Evolutionary conservation across 352 stramenopile genomes (phyloP), one percentile per base, ranked within the genome.

Genomic region (Pythium aphanidermatum): DNA sequence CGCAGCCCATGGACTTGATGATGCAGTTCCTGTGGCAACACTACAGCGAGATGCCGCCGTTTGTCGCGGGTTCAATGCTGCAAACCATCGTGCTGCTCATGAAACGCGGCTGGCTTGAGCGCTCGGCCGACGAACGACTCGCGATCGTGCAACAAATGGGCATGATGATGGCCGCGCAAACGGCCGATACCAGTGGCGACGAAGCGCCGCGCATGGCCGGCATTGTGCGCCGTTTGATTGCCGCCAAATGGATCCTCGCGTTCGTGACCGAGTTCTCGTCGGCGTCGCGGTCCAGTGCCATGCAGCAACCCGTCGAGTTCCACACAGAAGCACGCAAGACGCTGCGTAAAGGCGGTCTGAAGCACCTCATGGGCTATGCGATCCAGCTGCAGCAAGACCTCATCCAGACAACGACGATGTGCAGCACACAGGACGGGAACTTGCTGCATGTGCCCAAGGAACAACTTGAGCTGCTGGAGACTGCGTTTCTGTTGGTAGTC

Each of bases 191-290:
- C 4, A 37, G 45, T 17, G 55, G 59, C 24, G 20, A n/a, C 6
- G 44, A 26, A 0, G 23, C 32, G 2, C 24, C 43, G 1, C 16
- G 25, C 4, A 38, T 31, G 4, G 36, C 40, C 12, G 29, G 28
- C 8, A 70, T 74, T 19, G 45, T 55, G 36, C 36, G 35, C 16
- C 74, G 76, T 1, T 41, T 93, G 24, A 55, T 91, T 31, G 76
- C 76, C 5, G 69, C 76, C 37, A 93, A 90, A 51, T 89, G 81
- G 76, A 62, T 93, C 21, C 68, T 89, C 17, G 79, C 82, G 13
- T 89, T 93, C 28, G 76, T 92, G 40, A 88, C 77, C 36, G 82
- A 93, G 60, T 90, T 93, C 47, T 83, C 76, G 33, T 89, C 79
- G 3, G 74, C 75, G 9, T 93, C 82, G 1, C 65, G 75, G 33